Conservation (phyloP, 2,329 filamentous ascomycete genomes). For the Cercospora sojina region DNA sequence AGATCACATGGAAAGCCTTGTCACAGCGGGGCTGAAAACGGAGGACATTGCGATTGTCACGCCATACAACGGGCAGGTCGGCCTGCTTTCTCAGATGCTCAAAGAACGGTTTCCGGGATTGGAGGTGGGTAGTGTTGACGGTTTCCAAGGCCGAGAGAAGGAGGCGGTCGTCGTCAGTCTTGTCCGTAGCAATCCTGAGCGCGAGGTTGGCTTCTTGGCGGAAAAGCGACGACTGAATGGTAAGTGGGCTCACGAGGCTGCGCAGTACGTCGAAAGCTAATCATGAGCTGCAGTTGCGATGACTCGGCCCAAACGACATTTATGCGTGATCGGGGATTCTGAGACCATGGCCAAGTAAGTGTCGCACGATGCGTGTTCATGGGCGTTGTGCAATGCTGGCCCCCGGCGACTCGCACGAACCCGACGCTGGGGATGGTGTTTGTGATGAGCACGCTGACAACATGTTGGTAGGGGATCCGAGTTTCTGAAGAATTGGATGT, state of each 20-base stretch:
- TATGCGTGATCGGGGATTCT: slow-evolving; percentile 89
- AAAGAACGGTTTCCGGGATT: slow-evolving; percentile 80
- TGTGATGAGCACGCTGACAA: not conserved
- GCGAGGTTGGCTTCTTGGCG: slow-evolving; percentile 87
- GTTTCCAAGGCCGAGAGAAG: slow-evolving; percentile 96
- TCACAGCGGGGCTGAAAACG: slow-evolving; percentile 74
- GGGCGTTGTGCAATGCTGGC: not conserved
- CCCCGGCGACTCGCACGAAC: not conserved
- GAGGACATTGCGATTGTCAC: slow-evolving; percentile 92
- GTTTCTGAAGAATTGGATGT: slow-evolving; percentile 91
- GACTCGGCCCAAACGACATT: slow-evolving; percentile 87
- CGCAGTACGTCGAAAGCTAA: not conserved
- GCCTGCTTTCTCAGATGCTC: slow-evolving; percentile 70
- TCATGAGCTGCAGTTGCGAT: slow-evolving; percentile 70
- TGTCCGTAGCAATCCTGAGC: slow-evolving; percentile 84
- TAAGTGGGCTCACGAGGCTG: slow-evolving; percentile 48
- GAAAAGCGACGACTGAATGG: slow-evolving; percentile 92
- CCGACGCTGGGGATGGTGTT: not conserved
- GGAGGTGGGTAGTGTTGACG: slow-evolving; percentile 94
- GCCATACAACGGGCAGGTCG: slow-evolving; percentile 92
- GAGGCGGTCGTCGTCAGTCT: slow-evolving; percentile 90
- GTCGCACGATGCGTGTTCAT: not conserved
- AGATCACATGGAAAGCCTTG: slow-evolving; percentile 71
- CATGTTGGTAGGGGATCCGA: slow-evolving; percentile 64
- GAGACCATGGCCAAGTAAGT: slow-evolving; percentile 87